Percentiles rank a stretch among this genome's conserved stretches.
Conservation (phyloP, 108 stramenopile species). For the Skeletonema menzelii region DNA sequence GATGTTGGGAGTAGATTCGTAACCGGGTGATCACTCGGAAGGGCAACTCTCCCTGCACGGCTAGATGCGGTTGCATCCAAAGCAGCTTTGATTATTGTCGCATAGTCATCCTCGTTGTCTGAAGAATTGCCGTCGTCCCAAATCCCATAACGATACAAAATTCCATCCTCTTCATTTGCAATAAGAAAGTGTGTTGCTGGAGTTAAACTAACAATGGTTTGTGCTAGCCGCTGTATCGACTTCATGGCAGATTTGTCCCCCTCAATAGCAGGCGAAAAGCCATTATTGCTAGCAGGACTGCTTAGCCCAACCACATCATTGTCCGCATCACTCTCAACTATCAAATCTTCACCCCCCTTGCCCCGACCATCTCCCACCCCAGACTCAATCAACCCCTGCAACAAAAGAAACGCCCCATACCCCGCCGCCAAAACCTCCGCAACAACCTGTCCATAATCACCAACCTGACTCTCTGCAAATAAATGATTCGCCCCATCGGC, state of each 20-base stretch:
- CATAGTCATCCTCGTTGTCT: slow-evolving; percentile 21
- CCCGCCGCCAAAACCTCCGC: slow-evolving; percentile 58
- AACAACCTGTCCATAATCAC: slow-evolving; percentile 22
- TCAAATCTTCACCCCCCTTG: background rate
- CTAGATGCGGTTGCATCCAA: slow-evolving; percentile 32
- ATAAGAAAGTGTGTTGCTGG: slow-evolving; percentile 32
- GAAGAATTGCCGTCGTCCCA: background rate
- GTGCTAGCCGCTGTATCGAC: slow-evolving; percentile 20
- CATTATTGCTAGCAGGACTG: background rate
- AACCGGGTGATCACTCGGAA: slow-evolving; percentile 64
- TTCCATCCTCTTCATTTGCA: slow-evolving; percentile 26
- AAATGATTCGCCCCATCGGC: slow-evolving; percentile 55
- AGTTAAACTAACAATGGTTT: slow-evolving; percentile 38
- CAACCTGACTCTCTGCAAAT: slow-evolving; percentile 10
- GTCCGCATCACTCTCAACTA: background rate
- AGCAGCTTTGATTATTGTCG: slow-evolving; percentile 18
- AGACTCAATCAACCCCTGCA: slow-evolving; percentile 77
- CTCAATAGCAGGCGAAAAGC: background rate
- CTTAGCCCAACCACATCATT: background rate
- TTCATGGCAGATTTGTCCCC: background rate
- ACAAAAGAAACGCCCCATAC: slow-evolving; percentile 61
- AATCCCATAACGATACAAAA: slow-evolving; percentile 29
- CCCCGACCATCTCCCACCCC: slow-evolving; percentile 45
- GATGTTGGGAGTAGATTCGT: slow-evolving; percentile 31
- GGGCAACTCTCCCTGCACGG: slow-evolving; percentile 59